Percentiles rank a stretch among this genome's conserved stretches.
Evolutionary conservation across 352 stramenopile genomes (phyloP).

Genomic region (Globisporangium emineosum): DNA sequence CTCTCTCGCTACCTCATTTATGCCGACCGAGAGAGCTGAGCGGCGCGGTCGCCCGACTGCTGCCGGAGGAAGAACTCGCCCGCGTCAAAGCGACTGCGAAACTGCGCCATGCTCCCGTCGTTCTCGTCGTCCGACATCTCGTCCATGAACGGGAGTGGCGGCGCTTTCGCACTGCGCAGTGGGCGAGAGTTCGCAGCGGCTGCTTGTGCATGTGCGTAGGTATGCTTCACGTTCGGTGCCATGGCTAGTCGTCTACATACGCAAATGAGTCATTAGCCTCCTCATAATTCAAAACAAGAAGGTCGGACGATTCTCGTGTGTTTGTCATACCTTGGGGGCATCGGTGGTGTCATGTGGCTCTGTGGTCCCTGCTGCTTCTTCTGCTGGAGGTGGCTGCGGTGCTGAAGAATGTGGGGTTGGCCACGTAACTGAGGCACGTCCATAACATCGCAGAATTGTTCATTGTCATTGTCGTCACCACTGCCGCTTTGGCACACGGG

Average conservation of each 20-base stretch:
- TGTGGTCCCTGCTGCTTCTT: background rate
- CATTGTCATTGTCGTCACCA: background rate
- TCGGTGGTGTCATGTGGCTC: slow-evolving; percentile 2
- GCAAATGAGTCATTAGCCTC: background rate
- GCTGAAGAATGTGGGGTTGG: background rate
- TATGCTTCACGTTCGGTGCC: background rate
- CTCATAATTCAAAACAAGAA: background rate
- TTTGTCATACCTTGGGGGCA: background rate
- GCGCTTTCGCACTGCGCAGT: background rate
- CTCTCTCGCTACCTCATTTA: background rate
- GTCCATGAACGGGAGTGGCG: slow-evolving; percentile 26
- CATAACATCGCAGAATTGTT: background rate
- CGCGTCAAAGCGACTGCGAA: slow-evolving; percentile 19
- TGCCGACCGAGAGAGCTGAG: slow-evolving; percentile 6
- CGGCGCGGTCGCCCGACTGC: background rate
- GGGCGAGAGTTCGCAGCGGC: background rate
- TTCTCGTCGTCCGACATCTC: slow-evolving; percentile 16
- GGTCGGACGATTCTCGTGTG: background rate
- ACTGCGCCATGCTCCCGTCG: slow-evolving; percentile 18
- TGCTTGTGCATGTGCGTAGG: background rate
- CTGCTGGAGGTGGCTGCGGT: background rate
- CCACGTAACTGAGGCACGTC: background rate
- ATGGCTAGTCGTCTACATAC: background rate
- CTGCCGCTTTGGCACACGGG: slow-evolving; percentile 6
- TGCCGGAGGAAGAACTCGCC: slow-evolving; percentile 12